phyloP scores from a whole-genome alignment of 257 asterid species.

The Agastache rugosa region DNA sequence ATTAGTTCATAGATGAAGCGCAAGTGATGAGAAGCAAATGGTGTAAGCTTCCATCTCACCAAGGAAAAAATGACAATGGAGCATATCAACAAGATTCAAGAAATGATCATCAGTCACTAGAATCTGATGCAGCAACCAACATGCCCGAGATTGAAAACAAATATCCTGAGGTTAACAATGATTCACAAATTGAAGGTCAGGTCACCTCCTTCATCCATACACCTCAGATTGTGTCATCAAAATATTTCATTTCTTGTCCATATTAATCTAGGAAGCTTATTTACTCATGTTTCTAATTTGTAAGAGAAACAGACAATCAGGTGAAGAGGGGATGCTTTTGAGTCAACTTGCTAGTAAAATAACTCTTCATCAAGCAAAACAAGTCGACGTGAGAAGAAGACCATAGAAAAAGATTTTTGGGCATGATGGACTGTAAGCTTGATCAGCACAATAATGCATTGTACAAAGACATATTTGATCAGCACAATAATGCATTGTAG shows the following conservation, averaged over 20 bases:
- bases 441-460: no score
- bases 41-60: constrained; percentile 9
- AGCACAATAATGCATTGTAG: constrained; percentile 23
- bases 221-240: constrained; percentile 13
- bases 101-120: constrained; percentile 15
- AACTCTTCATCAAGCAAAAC: constrained; percentile 17
- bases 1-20: constrained; percentile 1
- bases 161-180: not conserved
- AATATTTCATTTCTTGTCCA: constrained; percentile 14
- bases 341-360: not conserved
- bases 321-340: constrained; percentile 14
- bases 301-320: constrained; percentile 20
- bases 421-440: not conserved
- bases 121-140: not conserved
- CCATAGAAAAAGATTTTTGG: not conserved
- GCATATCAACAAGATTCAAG: constrained; percentile 24
- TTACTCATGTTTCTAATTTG: constrained; percentile 12
- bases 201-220: constrained; percentile 24
- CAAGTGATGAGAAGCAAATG: constrained; percentile 19
- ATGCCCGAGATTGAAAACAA: not conserved
- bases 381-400: not conserved
- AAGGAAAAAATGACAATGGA: constrained; percentile 12
- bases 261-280: not conserved
- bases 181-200: not conserved
- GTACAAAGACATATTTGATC: constrained; percentile 18